Base-by-base conservation (phyloP, 208 protist species). In the Vickermania ingenoplastis region DNA sequence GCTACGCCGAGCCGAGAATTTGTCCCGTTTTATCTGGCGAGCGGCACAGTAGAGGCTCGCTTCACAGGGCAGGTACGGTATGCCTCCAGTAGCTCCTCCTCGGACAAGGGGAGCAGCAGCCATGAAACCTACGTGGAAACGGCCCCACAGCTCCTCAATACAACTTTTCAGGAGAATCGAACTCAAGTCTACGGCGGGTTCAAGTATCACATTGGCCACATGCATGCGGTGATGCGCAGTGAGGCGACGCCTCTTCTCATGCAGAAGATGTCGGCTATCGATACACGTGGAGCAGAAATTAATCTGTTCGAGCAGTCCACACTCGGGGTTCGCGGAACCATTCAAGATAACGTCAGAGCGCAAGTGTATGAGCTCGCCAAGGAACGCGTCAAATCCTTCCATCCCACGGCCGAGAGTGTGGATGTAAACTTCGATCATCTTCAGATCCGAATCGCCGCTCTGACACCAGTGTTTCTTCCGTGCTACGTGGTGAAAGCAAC, bases 271-370 rank as follows among this genome's bases (percentile, higher is more conserved):
- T 56, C 54, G 51, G 30, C 57, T 21, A 58, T 95, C 11, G 73
- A 95, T 75, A 85, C 78, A 7, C 76, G 65, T 3, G 63, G 67
- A 4, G 88, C 81, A 21, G 82, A 68, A 25, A 80, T 95, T 25
- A 89, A 92, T 61, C 67, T 92, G 11, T 95, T 95, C 65, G 88
- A 95, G 75, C 80, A 91, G 52, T 95, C 88, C n/a, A 89, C 75
- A 0, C 54, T 36, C 3, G 85, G 81, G 21, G 70, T 92, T 63
- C 63, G 70, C 14, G 45, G 72, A 1, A 79, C 90, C 66, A 62
- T 95, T 0, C 50, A 85, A 22, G 61, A 73, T 45, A 71, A 81
- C 24, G 83, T 91, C 51, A 57, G 50, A 17, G 41, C 31, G 17
- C 84, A 92, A 64, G 88, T 75, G 4, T 41, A 51, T 50, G 65